Evolutionary conservation across 75 land plant species (phyloP), one percentile per base, ranked within the genome.

Genomic region (Sequoiadendron giganteum): DNA sequence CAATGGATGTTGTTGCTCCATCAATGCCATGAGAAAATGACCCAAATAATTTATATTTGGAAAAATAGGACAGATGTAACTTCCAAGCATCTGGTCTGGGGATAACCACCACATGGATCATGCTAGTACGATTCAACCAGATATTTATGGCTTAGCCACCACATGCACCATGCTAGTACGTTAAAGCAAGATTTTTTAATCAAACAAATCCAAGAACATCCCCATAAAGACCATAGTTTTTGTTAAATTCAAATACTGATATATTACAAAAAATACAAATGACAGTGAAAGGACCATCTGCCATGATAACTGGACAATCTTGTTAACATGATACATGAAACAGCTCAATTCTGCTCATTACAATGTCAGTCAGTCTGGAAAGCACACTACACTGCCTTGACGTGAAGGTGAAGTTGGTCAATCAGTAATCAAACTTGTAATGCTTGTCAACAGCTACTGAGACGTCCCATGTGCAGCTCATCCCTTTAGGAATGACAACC

Each of bases 391-490:
- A 25, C 2, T 61, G 68, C 8, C 7, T 61, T 7, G 5, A 21
- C 6, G 28, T 21, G 68, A 61, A 21, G 68, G 28, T 58, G 18
- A 3, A 18, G 5, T 3, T 21, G 5, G 25, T 65, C 82, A 79
- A 10, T 79, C 47, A 87, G 7, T 80, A 86, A 10, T 87, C 88
- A 52, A 87, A 87, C 43, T 87, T 87, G 54, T 87, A 87, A 36
- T 87, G 47, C 77, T 87, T 87, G 49, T 87, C 88, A 9, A 87
- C 88, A 42, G 88, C 86, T 13, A 84, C 88, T 19, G 48, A 40
- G 38, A 87, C 88, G 30, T 87, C 88, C 88, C 88, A 87, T 3
- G 88, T 87, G 55, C 84, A 86, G 86, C 84, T 73, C 43, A 82
- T 86, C 84, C 87, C 87, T 28, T 86, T 86, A 3, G 87, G 88